Base-by-base conservation (phyloP, 2,329 filamentous ascomycete species). In the Colletotrichum melonis region DNA sequence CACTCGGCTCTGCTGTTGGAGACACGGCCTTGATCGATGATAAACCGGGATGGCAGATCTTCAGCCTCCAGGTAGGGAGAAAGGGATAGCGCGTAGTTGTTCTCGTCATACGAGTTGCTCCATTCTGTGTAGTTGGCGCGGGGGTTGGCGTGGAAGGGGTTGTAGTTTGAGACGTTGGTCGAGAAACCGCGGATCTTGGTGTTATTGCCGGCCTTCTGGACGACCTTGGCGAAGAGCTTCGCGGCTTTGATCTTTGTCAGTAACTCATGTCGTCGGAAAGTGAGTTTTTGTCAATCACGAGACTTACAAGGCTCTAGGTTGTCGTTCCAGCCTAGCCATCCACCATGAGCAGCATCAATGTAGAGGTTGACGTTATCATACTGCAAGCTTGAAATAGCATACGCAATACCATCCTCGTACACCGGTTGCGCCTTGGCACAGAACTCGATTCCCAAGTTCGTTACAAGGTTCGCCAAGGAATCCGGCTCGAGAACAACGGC, bases 141-240 rank as follows among this genome's bases (percentile, higher is more conserved):
- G 1, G 79, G 76, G 58, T 75, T 77, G 42, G 83, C 81, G 75
- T 82, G 78, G 80, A 83, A 86, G 19, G 76, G 77, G 70, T 79
- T 83, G 77, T 79, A 83, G 81, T 86, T 86, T 67, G 84, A 85
- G 56, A 86, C 83, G 76, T 86, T 85, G 77, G 83, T 86, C 2
- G 82, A 78, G 74, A 85, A 84, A 24, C 85, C 85, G 24, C 84
- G 82, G 77, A 84, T 80, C 62, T 74, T 76, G 35, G 76, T 76
- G 60, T 71, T 72, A 72, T 79, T 77, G 49, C 77, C 76, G 24
- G 85, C 82, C 26, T 81, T 76, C 12, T 76, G 75, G 46, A 86
- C 75, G 58, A 86, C 84, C 66, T 82, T 81, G 74, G 79, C 78
- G 72, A 86, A 84, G 62, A 84, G 76, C 60, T 81, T 79, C 56